These are phyloP conservation scores for Lumnitzera littorea DNA, from an alignment of 345 rosid genomes.

Conservation along the genomic window DNA sequence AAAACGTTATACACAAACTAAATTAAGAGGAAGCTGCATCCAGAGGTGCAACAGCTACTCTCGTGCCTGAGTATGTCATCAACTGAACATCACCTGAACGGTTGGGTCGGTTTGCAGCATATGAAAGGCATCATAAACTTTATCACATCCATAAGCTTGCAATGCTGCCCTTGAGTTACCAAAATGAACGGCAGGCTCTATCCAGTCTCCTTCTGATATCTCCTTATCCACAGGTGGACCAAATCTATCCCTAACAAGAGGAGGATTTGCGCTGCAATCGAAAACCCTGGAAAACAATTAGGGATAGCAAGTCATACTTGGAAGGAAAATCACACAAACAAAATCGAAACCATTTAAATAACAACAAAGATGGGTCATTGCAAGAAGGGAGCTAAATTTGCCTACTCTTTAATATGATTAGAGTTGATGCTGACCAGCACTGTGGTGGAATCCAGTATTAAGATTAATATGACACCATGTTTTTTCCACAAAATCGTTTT, in stretches of 20 bases:
- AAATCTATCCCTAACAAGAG: slow-evolving; percentile 44
- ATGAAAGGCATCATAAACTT: slow-evolving; percentile 68
- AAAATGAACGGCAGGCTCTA: slow-evolving; percentile 53
- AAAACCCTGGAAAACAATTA: slow-evolving; percentile 36
- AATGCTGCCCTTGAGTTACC: slow-evolving; percentile 29
- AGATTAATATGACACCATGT: no score
- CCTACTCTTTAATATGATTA: no score
- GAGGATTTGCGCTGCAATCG: slow-evolving; percentile 30
- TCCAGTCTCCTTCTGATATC: slow-evolving; percentile 53
- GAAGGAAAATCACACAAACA: no score
- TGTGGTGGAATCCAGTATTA: no score
- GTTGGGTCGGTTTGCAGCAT: slow-evolving; percentile 69
- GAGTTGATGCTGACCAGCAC: no score
- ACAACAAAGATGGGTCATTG: no score
- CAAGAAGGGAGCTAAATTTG: no score
- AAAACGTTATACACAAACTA: not conserved
- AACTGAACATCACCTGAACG: slow-evolving; percentile 51
- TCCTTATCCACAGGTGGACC: slow-evolving; percentile 26
- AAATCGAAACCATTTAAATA: no score
- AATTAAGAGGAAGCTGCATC: not conserved
- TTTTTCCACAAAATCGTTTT: no score
- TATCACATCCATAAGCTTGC: slow-evolving; percentile 41
- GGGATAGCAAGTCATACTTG: not conserved
- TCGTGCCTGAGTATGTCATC: not conserved
- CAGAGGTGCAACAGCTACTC: not conserved